Percentiles rank a stretch among this genome's conserved stretches.
These are phyloP conservation scores for Austroboletus niveus DNA, from an alignment of 1,284 basidiomycete genomes.

Conservation along the genomic window DNA sequence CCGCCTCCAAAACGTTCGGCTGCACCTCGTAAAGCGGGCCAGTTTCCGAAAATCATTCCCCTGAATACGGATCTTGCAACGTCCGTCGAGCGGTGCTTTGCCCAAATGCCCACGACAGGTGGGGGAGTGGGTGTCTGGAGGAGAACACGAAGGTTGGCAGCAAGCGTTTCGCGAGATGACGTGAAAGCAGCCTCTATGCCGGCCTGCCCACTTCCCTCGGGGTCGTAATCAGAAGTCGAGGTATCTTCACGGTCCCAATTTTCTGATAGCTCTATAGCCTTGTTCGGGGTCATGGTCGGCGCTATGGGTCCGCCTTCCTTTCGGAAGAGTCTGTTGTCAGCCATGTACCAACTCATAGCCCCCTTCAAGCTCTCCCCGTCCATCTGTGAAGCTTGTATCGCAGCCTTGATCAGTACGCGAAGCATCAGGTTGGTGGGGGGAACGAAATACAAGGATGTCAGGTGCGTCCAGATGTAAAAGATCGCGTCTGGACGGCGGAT, in stretches of 20 bases:
- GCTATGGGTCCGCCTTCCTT: slow-evolving; percentile 14
- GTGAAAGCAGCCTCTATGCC: not conserved
- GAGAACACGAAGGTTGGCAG: slow-evolving; percentile 22
- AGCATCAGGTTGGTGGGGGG: slow-evolving; percentile 55
- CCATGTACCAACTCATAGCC: slow-evolving; percentile 35
- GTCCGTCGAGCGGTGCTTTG: slow-evolving; percentile 42
- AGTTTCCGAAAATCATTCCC: slow-evolving; percentile 51
- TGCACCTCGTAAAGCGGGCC: slow-evolving; percentile 34
- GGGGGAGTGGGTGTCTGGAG: slow-evolving; percentile 18
- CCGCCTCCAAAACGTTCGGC: slow-evolving; percentile 31
- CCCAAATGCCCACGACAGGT: slow-evolving; percentile 45
- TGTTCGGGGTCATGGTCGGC: slow-evolving; percentile 7
- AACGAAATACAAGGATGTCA: slow-evolving; percentile 52
- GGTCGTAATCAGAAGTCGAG: not conserved
- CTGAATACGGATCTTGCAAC: slow-evolving; percentile 49
- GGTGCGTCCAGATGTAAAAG: slow-evolving; percentile 61
- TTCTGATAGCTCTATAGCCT: not conserved
- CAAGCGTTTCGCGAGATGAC: slow-evolving; percentile 14
- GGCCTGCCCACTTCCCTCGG: not conserved
- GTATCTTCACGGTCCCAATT: not conserved
- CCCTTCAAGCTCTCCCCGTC: slow-evolving; percentile 48
- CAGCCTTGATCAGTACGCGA: slow-evolving; percentile 57
- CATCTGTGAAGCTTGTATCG: slow-evolving; percentile 48
- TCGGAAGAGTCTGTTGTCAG: slow-evolving; percentile 19
- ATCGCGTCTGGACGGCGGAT: slow-evolving; percentile 55